These are phyloP conservation scores for Cercospora zeina DNA, from an alignment of 2,329 filamentous ascomycete species.

Conservation along the genomic window DNA sequence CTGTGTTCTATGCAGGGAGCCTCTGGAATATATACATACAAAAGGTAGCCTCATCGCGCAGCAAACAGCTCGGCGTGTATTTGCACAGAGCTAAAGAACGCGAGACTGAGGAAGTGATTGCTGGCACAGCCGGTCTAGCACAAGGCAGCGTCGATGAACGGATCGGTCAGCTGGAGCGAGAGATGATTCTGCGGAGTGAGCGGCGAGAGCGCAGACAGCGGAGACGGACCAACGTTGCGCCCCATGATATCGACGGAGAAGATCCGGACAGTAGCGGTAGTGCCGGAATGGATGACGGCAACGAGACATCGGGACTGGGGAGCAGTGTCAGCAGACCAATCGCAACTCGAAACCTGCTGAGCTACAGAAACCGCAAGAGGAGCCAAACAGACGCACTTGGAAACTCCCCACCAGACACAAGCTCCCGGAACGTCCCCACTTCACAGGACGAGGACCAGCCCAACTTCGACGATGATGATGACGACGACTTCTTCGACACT, in stretches of 20 bases:
- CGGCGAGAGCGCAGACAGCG: constrained; percentile 35
- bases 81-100: constrained; percentile 60
- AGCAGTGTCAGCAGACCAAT: constrained; percentile 22
- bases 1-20: constrained; percentile 60
- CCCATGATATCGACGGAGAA: constrained; percentile 30
- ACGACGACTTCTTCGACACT: constrained; percentile 29
- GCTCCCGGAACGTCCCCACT: neutral
- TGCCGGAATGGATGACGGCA: constrained; percentile 47
- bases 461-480: constrained; percentile 28
- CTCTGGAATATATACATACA: constrained; percentile 65
- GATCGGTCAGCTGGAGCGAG: constrained; percentile 56
- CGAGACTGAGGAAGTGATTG: constrained; percentile 50
- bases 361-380: constrained; percentile 32
- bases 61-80: constrained; percentile 60
- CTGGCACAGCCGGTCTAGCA: constrained; percentile 43
- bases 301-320: constrained; percentile 17
- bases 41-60: constrained; percentile 57
- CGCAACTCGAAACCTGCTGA: constrained; percentile 35
- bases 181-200: constrained; percentile 51
- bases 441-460: neutral
- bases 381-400: constrained; percentile 31
- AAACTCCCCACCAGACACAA: constrained; percentile 19
- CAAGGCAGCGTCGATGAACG: constrained; percentile 54
- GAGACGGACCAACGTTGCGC: constrained; percentile 23
- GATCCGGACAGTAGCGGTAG: constrained; percentile 48